A percentile compares a stretch with the other conserved stretches of the same genome.
Evolutionary conservation across 2,329 filamentous ascomycete genomes (phyloP).

Genomic region (Knufia fluminis): DNA sequence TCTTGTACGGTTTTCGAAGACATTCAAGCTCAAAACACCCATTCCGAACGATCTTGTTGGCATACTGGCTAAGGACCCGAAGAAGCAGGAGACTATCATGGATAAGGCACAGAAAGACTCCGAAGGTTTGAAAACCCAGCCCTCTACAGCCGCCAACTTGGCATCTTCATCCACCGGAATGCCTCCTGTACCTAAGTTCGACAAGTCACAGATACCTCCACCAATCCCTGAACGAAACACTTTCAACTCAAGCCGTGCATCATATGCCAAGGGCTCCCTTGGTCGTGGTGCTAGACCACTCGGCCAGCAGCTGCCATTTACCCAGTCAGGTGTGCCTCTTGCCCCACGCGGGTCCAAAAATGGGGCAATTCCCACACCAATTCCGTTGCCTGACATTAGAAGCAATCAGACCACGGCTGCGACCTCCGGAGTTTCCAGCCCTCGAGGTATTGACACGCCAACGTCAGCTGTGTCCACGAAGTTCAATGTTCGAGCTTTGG

Average conservation of each 20-base stretch:
- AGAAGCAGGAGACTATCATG: constrained; percentile 86
- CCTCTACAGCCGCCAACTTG: constrained; percentile 19
- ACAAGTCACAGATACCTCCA: constrained; percentile 30
- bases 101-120: constrained; percentile 73
- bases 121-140: constrained; percentile 41
- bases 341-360: not conserved
- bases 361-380: constrained; percentile 39
- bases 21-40: constrained; percentile 87
- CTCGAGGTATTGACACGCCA: constrained; percentile 41
- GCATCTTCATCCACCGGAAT: constrained; percentile 42
- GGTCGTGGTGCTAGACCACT: constrained; percentile 31
- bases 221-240: constrained; percentile 39
- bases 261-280: constrained; percentile 36
- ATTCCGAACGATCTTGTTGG: constrained; percentile 85
- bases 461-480: constrained; percentile 44
- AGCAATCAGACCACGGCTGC: constrained; percentile 36
- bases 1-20: constrained; percentile 86
- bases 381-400: constrained; percentile 57
- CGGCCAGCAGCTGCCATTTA: constrained; percentile 30
- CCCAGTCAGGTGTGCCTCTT: not conserved
- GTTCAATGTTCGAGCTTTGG: constrained; percentile 51
- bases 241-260: constrained; percentile 38
- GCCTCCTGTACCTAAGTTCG: constrained; percentile 39
- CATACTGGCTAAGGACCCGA: constrained; percentile 94
- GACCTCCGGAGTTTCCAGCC: constrained; percentile 33